A percentile compares a stretch with the other conserved stretches of the same genome.
These are phyloP conservation scores for Russula abietina DNA, from an alignment of 768 basidiomycete genomes.

Conservation along the genomic window DNA sequence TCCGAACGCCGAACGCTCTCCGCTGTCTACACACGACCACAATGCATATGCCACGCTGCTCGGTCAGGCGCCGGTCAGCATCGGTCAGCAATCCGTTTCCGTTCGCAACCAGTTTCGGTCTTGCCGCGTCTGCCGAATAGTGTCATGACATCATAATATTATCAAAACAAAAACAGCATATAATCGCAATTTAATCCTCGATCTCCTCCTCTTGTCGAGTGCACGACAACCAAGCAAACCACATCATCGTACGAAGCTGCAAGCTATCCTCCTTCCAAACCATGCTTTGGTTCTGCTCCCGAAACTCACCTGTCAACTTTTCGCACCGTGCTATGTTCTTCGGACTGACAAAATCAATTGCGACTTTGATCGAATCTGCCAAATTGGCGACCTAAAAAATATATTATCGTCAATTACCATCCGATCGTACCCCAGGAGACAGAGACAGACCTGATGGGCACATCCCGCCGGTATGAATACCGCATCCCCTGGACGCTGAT, in stretches of 20 bases:
- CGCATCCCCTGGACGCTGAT: conserved; percentile 88
- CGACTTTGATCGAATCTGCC: conserved; percentile 94
- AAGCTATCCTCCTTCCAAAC: conserved; percentile 94
- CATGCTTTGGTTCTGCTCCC: conserved; percentile 80
- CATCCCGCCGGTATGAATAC: conserved; percentile 95
- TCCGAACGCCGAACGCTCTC: too few species aligned
- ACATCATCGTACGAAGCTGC: conserved; percentile 88
- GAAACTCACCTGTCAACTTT: conserved; percentile 79
- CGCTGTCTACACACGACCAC: too few species aligned
- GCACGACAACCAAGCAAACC: conserved; percentile 86
- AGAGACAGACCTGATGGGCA: conserved; percentile 67
- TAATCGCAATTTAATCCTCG: not conserved
- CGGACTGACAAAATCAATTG: conserved; percentile 90
- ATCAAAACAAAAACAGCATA: not conserved
- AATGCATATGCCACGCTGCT: too few species aligned
- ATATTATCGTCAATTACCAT: not conserved
- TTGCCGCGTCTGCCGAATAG: too few species aligned
- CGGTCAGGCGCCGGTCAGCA: too few species aligned
- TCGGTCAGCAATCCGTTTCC: too few species aligned
- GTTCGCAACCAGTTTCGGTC: too few species aligned
- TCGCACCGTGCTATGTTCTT: conserved; percentile 88
- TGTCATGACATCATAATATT: not conserved
- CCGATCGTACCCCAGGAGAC: conserved; percentile 1
- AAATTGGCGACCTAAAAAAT: conserved; percentile 73
- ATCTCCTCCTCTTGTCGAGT: conserved; percentile 40